Percentiles rank a stretch among this genome's conserved stretches.
phyloP scores from a whole-genome alignment of 2,329 filamentous ascomycete species.

The Penicillium rolfsii region DNA sequence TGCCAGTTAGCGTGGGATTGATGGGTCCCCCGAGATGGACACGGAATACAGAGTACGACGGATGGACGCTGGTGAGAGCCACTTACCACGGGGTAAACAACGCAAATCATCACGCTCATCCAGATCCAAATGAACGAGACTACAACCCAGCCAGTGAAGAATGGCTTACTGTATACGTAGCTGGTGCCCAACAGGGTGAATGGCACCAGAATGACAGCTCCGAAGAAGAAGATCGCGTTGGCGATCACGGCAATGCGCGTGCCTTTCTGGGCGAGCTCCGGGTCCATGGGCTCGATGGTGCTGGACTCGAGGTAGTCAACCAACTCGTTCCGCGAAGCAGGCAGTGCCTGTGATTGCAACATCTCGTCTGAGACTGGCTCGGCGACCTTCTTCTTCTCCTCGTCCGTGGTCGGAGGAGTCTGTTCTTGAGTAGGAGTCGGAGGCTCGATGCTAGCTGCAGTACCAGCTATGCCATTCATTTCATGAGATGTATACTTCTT shows the following conservation, averaged over 20 bases:
- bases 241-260: constrained; percentile 44
- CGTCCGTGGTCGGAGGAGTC: neutral
- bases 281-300: constrained; percentile 50
- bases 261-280: constrained; percentile 40
- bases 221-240: constrained; percentile 40
- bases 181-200: constrained; percentile 45
- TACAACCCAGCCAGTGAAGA: constrained; percentile 47
- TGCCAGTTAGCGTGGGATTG: constrained; percentile 4
- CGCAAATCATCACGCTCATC: constrained; percentile 43
- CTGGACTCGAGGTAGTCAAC: constrained; percentile 47
- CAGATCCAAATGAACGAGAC: constrained; percentile 50
- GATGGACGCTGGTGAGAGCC: neutral
- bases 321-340: constrained; percentile 45
- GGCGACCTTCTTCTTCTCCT: neutral
- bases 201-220: constrained; percentile 45
- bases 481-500: constrained; percentile 25
- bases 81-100: constrained; percentile 43
- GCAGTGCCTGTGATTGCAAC: neutral
- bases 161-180: constrained; percentile 41
- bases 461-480: constrained; percentile 1
- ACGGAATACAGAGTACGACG: too few species aligned
- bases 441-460: neutral
- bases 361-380: neutral
- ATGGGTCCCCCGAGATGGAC: neutral
- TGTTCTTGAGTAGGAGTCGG: neutral